A percentile compares a stretch with the other conserved stretches of the same genome.
These are phyloP conservation scores for Wickerhamomyces sp. DNA, from an alignment of 1,139 yeast species.

Conservation along the genomic window DNA sequence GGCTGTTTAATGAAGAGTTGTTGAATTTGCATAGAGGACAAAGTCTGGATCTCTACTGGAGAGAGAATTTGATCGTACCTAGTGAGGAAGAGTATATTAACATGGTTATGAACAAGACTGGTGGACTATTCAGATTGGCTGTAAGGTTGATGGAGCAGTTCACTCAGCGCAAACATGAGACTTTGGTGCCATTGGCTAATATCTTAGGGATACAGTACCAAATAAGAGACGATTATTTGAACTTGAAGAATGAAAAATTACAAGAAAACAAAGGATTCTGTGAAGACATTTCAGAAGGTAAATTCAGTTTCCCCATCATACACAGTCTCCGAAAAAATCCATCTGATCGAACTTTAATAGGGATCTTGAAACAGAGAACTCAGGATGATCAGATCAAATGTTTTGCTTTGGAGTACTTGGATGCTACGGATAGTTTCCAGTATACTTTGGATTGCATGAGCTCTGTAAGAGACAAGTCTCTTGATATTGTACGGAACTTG, in stretches of 20 bases:
- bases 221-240: slow-evolving; percentile 74
- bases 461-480: slow-evolving; percentile 14
- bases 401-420: slow-evolving; percentile 43
- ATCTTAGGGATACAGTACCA: slow-evolving; percentile 79
- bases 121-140: slow-evolving; percentile 77
- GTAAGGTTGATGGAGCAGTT: slow-evolving; percentile 53
- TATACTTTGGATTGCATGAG: slow-evolving; percentile 27
- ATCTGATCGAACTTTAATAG: slow-evolving; percentile 32
- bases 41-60: slow-evolving; percentile 84
- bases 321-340: slow-evolving; percentile 46
- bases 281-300: slow-evolving; percentile 88
- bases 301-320: slow-evolving; percentile 77
- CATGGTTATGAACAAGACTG: slow-evolving; percentile 88
- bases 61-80: slow-evolving; percentile 65
- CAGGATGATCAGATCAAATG: slow-evolving; percentile 36
- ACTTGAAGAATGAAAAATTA: slow-evolving; percentile 50
- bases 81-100: slow-evolving; percentile 59
- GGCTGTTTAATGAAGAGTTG: slow-evolving; percentile 62
- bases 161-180: slow-evolving; percentile 4
- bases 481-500: slow-evolving; percentile 11
- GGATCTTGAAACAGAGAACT: slow-evolving; percentile 36
- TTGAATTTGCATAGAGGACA: slow-evolving; percentile 82
- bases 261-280: slow-evolving; percentile 71
- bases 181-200: slow-evolving; percentile 60
- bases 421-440: slow-evolving; percentile 37